These are phyloP conservation scores for Malassezia arunalokei DNA, from an alignment of 1,284 basidiomycete genomes.

Conservation along the genomic window DNA sequence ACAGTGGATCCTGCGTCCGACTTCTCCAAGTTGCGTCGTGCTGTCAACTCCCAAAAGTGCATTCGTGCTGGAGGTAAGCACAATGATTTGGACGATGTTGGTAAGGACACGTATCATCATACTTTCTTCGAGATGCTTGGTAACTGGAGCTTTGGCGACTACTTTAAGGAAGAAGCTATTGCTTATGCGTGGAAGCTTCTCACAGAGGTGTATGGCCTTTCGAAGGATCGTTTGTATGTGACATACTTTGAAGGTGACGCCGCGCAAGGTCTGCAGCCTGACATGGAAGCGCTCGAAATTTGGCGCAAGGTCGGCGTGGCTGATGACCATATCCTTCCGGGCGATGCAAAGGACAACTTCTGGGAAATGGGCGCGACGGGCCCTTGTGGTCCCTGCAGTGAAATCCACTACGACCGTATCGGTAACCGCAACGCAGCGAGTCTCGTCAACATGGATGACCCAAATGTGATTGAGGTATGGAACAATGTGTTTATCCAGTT, in stretches of 20 bases:
- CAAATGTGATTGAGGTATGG: constrained; percentile 95
- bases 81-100: constrained; percentile 96
- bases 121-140: constrained; percentile 99
- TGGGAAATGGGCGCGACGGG: constrained; percentile 99
- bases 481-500: constrained; percentile 99
- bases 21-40: constrained; percentile 75
- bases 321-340: constrained; percentile 81
- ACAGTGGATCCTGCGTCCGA: constrained; percentile 85
- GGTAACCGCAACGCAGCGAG: constrained; percentile 80
- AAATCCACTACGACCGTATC: constrained; percentile 92
- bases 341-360: constrained; percentile 94
- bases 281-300: constrained; percentile 66
- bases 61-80: constrained; percentile 97
- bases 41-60: constrained; percentile 92
- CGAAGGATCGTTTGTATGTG: constrained; percentile 83
- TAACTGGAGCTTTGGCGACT: constrained; percentile 99
- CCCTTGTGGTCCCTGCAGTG: constrained; percentile 93
- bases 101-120: constrained; percentile 85
- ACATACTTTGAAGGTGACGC: constrained; percentile 94
- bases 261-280: constrained; percentile 72
- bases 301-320: constrained; percentile 78
- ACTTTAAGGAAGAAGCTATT: constrained; percentile 97
- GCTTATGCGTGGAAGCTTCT: constrained; percentile 85
- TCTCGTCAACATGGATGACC: constrained; percentile 88
- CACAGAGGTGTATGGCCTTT: constrained; percentile 74